phyloP scores from a whole-genome alignment of 139 green algal species.

The Trebouxia sp. region DNA sequence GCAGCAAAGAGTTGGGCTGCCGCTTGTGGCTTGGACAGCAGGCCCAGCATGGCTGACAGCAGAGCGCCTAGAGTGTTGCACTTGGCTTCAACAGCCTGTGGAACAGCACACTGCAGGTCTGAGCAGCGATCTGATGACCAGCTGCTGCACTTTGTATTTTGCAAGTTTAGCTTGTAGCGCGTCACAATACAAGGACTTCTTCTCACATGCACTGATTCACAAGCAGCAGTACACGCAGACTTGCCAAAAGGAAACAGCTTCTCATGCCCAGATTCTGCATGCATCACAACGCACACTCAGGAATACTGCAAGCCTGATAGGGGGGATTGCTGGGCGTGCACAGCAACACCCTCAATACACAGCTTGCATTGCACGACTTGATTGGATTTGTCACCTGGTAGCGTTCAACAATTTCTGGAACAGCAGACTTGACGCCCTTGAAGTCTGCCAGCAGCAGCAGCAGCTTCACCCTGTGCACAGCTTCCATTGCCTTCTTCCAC shows the following conservation, averaged over 20 bases:
- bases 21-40: conserved; percentile 49
- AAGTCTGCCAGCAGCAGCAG: conserved; percentile 61
- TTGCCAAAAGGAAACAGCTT: too few species aligned
- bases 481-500: conserved; percentile 63
- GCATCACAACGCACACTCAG: not conserved
- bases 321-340: too few species aligned
- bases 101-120: too few species aligned
- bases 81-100: not conserved
- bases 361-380: too few species aligned
- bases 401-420: conserved; percentile 55
- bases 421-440: conserved; percentile 40
- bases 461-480: conserved; percentile 49
- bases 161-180: too few species aligned
- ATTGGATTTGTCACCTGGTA: conserved; percentile 40
- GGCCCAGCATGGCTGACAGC: conserved; percentile 60
- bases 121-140: not conserved
- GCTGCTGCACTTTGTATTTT: too few species aligned
- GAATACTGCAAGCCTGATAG: too few species aligned
- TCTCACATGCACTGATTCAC: too few species aligned
- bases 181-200: too few species aligned
- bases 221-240: too few species aligned
- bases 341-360: too few species aligned
- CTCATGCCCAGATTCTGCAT: not conserved
- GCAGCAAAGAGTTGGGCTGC: conserved; percentile 23
- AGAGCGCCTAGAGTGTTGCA: conserved; percentile 59